Evolutionary conservation across 2,329 filamentous ascomycete genomes (phyloP).

Genomic region (Epichloe sibirici): DNA sequence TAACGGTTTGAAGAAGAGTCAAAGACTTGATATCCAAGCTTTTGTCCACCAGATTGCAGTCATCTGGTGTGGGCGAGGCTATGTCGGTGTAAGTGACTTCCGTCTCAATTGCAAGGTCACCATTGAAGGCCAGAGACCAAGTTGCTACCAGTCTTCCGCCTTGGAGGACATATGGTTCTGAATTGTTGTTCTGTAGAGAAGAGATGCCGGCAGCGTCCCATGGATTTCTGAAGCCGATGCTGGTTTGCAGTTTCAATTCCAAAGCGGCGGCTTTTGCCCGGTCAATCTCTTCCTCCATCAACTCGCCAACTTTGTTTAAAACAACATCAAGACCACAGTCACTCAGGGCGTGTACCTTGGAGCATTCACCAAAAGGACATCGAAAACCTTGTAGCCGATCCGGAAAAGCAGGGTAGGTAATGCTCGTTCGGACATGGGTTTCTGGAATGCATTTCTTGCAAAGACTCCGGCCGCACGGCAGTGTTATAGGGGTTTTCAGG

Average conservation of each 20-base stretch:
- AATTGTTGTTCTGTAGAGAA: constrained; percentile 24
- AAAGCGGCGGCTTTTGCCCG: constrained; percentile 22
- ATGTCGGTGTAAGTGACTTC: constrained; percentile 38
- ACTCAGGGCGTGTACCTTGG: constrained; percentile 57
- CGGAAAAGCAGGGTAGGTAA: constrained; percentile 63
- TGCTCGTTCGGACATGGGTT: constrained; percentile 50
- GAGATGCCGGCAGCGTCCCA: constrained; percentile 30
- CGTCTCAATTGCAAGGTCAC: constrained; percentile 42
- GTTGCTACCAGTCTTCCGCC: constrained; percentile 53
- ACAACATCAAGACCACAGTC: constrained; percentile 72
- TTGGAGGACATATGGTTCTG: constrained; percentile 25
- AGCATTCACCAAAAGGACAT: constrained; percentile 61
- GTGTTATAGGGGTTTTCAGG: constrained; percentile 54
- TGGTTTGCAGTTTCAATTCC: constrained; percentile 20
- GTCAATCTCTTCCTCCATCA: constrained; percentile 42
- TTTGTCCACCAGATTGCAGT: neutral
- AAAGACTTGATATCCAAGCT: constrained; percentile 20
- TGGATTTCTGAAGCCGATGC: constrained; percentile 24
- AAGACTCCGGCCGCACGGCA: constrained; percentile 71
- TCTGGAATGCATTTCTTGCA: constrained; percentile 65
- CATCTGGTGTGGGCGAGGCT: constrained; percentile 3
- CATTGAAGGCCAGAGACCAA: constrained; percentile 52
- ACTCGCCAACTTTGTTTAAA: constrained; percentile 56
- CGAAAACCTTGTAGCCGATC: constrained; percentile 56
- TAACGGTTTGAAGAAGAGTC: constrained; percentile 44